A percentile compares a stretch with the other conserved stretches of the same genome.
phyloP scores from a whole-genome alignment of 2,329 filamentous ascomycete species.

The Tolypocladium cylindrosporum region DNA sequence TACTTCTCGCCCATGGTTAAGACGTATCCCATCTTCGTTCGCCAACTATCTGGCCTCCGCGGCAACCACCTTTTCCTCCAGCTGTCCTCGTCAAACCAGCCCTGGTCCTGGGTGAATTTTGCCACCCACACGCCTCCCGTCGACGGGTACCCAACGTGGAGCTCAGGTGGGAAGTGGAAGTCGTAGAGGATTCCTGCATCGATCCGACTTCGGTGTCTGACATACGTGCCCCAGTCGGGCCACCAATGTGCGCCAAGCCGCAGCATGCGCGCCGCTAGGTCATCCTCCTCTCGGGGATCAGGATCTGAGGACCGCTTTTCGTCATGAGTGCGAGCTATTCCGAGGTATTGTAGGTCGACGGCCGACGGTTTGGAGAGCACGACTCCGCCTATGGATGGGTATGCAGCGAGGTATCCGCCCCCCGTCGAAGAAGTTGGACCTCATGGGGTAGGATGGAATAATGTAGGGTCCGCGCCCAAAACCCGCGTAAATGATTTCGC shows the following conservation, averaged over 20 bases:
- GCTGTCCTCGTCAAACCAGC: no score
- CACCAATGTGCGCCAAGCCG: constrained; percentile 2
- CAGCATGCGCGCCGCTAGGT: constrained; percentile 2
- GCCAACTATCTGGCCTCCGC: neutral
- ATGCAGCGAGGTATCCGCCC: neutral
- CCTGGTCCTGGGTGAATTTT: neutral
- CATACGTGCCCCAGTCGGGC: constrained; percentile 1
- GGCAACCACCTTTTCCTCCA: neutral
- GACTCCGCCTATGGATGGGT: neutral
- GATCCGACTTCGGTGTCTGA: neutral
- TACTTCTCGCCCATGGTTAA: neutral
- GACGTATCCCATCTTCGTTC: neutral
- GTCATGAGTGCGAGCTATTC: neutral
- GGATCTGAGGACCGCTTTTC: neutral
- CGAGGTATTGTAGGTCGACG: neutral
- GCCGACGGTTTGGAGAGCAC: neutral
- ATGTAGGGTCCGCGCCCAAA: no score
- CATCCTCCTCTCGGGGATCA: neutral
- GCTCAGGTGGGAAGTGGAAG: neutral
- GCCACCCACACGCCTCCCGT: neutral
- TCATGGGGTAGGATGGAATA: neutral
- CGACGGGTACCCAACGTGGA: neutral
- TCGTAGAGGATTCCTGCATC: neutral
- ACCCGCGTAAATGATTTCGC: no score
- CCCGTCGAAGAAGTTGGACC: neutral